Conservation (phyloP, 2,329 filamentous ascomycete species). For the Neonectria magnoliae region DNA sequence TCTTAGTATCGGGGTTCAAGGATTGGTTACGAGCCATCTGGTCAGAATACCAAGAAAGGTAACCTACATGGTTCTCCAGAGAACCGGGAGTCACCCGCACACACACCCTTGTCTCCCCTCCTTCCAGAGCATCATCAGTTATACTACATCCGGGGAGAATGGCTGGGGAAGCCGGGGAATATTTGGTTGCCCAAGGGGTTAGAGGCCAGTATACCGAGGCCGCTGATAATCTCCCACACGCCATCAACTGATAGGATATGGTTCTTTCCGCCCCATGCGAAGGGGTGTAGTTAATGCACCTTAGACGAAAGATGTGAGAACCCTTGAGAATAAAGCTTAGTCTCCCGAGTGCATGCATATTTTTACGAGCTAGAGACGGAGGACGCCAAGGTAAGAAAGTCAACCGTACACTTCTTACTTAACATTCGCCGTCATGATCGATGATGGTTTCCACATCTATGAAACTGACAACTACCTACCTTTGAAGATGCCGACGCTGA, state of each 20-base stretch:
- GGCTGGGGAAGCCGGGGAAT: not conserved
- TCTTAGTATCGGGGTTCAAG: not conserved
- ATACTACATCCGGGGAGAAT: not conserved
- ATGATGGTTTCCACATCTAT: too few species aligned
- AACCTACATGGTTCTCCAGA: conserved; percentile 5
- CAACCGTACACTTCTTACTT: too few species aligned
- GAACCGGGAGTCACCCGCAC: conserved; percentile 2
- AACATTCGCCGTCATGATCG: too few species aligned
- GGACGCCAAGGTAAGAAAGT: too few species aligned
- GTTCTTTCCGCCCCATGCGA: not conserved
- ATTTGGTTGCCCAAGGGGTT: not conserved
- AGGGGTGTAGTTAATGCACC: not conserved
- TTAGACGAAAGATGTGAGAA: not conserved
- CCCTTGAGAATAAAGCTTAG: too few species aligned
- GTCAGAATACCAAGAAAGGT: not conserved
- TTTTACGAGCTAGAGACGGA: not conserved
- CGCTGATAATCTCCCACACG: not conserved
- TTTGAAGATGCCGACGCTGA: too few species aligned
- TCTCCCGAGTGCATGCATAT: not conserved
- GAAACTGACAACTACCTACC: too few species aligned
- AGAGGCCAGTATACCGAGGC: not conserved
- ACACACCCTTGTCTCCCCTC: conserved; percentile 1
- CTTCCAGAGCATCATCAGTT: not conserved
- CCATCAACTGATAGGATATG: not conserved
- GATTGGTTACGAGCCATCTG: not conserved